Evolutionary conservation across 306 rosid species (phyloP).

Genomic region (Oemleria cerasiformis): DNA sequence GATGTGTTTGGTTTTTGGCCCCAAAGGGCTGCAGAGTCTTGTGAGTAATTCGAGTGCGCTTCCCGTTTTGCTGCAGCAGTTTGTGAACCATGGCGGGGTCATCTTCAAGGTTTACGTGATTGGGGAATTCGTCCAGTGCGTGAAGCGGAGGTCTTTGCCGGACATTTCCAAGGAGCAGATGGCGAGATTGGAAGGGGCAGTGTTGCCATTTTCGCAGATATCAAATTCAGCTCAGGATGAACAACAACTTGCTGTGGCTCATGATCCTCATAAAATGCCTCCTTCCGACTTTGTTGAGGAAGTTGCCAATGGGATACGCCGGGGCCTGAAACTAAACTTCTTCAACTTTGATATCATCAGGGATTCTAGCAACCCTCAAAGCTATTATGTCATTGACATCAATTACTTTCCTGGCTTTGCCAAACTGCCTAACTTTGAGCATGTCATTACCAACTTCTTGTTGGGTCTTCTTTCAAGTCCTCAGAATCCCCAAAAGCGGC

Average conservation of each 20-base stretch:
- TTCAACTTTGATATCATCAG: slow-evolving; percentile 67
- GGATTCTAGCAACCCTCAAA: slow-evolving; percentile 22
- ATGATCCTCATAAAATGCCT: slow-evolving; percentile 39
- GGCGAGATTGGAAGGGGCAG: slow-evolving; percentile 17
- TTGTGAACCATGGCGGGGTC: slow-evolving; percentile 69
- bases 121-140: slow-evolving; percentile 47
- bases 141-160: slow-evolving; percentile 51
- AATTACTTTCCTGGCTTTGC: slow-evolving; percentile 78
- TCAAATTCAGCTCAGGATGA: slow-evolving; percentile 31
- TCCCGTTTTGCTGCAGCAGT: slow-evolving; percentile 51
- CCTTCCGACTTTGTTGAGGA: slow-evolving; percentile 34
- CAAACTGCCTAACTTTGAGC: slow-evolving; percentile 49
- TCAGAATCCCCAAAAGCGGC: neutral
- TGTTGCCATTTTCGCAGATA: slow-evolving; percentile 41
- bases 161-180: slow-evolving; percentile 34
- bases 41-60: slow-evolving; percentile 2
- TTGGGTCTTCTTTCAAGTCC: slow-evolving; percentile 16
- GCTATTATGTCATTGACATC: slow-evolving; percentile 60
- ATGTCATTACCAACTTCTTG: slow-evolving; percentile 47
- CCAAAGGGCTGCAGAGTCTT: slow-evolving; percentile 28
- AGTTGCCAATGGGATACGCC: slow-evolving; percentile 36
- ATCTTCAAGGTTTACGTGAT: slow-evolving; percentile 69
- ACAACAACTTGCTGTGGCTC: slow-evolving; percentile 7
- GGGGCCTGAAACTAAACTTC: slow-evolving; percentile 48
- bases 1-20: slow-evolving; percentile 43